These are phyloP conservation scores for Ceratobasidium sp. DNA, from an alignment of 1,284 basidiomycete genomes.

Conservation along the genomic window DNA sequence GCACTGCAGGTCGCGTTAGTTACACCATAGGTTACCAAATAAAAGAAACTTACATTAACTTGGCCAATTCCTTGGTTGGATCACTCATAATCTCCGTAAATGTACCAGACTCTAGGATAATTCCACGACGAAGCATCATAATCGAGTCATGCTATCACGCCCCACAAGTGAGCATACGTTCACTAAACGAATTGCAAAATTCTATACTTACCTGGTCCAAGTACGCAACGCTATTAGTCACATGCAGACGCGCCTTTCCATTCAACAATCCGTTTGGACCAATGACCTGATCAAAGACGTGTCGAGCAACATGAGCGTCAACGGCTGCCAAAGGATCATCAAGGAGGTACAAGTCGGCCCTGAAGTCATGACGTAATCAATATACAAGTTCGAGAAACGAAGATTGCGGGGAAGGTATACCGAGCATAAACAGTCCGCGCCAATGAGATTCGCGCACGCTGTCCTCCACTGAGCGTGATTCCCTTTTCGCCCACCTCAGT, in stretches of 20 bases:
- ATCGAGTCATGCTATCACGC: constrained; percentile 82
- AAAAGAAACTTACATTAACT: constrained; percentile 83
- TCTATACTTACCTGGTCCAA: constrained; percentile 57
- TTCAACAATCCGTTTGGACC: constrained; percentile 90
- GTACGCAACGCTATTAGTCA: constrained; percentile 92
- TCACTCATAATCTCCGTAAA: constrained; percentile 77
- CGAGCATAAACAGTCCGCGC: constrained; percentile 66
- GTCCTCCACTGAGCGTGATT: constrained; percentile 66
- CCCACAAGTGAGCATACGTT: not conserved
- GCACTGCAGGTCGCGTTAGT: no score
- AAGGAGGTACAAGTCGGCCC: constrained; percentile 70
- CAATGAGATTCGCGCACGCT: constrained; percentile 72
- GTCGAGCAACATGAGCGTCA: constrained; percentile 81
- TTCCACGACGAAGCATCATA: constrained; percentile 84
- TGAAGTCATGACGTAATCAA: constrained; percentile 50
- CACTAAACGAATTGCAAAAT: not conserved
- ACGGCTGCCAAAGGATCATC: constrained; percentile 72
- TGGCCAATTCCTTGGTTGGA: constrained; percentile 78
- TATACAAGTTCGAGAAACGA: not conserved
- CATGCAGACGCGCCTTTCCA: constrained; percentile 88
- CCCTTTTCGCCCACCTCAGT: constrained; percentile 81
- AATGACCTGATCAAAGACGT: constrained; percentile 85
- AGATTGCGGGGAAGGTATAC: not conserved
- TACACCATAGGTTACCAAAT: no score
- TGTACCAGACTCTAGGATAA: constrained; percentile 84